phyloP scores from a whole-genome alignment of 2,329 filamentous ascomycete species.

The Mycogone perniciosa region DNA sequence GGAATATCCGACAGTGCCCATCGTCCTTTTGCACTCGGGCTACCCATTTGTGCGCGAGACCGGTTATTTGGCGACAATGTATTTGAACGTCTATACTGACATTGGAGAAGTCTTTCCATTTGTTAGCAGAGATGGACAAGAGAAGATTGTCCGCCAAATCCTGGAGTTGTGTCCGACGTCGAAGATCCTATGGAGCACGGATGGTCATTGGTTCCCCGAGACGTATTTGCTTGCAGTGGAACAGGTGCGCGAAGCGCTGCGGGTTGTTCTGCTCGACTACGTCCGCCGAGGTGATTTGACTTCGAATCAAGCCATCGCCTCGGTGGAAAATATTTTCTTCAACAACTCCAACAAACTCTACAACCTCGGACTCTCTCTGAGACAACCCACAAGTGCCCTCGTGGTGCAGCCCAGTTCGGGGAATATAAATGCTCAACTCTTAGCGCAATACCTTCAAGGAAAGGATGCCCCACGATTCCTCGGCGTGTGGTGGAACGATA shows the following conservation, averaged over 20 bases:
- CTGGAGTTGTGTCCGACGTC: conserved; percentile 68
- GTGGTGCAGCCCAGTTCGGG: not conserved
- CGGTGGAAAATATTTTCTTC: conserved; percentile 66
- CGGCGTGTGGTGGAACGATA: conserved; percentile 71
- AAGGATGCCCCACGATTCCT: conserved; percentile 56
- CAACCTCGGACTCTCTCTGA: conserved; percentile 46
- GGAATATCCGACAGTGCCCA: conserved; percentile 60
- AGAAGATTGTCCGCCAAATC: conserved; percentile 61
- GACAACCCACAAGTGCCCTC: conserved; percentile 2
- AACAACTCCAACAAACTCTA: conserved; percentile 73
- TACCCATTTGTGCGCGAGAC: conserved; percentile 77
- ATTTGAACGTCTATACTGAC: conserved; percentile 75
- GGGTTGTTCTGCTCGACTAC: conserved; percentile 61
- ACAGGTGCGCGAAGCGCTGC: conserved; percentile 65
- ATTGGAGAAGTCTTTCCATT: conserved; percentile 78
- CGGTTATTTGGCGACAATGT: conserved; percentile 71
- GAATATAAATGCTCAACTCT: not conserved
- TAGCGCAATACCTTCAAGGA: conserved; percentile 35
- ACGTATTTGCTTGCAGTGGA: conserved; percentile 66
- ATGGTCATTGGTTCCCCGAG: conserved; percentile 74
- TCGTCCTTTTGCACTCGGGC: conserved; percentile 72
- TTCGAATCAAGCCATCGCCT: conserved; percentile 53
- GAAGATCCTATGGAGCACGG: conserved; percentile 75
- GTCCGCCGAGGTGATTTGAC: conserved; percentile 58
- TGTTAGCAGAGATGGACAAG: conserved; percentile 70